These are phyloP conservation scores for Pichia cephalocereana DNA, from an alignment of 805 yeast genomes.

Conservation along the genomic window DNA sequence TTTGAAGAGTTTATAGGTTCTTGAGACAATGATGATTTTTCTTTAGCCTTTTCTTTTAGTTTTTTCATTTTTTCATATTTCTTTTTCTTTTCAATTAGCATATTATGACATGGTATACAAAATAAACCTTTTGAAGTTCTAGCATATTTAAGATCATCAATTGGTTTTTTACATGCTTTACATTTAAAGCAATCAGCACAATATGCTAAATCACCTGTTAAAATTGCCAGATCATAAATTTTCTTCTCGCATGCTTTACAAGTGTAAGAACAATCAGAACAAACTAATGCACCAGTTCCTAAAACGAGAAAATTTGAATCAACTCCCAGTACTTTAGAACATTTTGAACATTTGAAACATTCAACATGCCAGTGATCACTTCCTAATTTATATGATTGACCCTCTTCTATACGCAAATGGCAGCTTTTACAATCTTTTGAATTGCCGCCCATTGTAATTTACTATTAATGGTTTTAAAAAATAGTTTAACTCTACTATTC, in stretches of 20 bases:
- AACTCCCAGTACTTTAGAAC: slow-evolving; percentile 70
- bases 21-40: neutral
- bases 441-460: neutral
- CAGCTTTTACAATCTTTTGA: slow-evolving; percentile 29
- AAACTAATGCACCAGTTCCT: slow-evolving; percentile 86
- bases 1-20: no score
- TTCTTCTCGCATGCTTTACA: slow-evolving; percentile 80
- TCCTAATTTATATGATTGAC: slow-evolving; percentile 92
- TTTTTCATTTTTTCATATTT: slow-evolving; percentile 43
- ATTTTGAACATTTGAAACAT: slow-evolving; percentile 86
- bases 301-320: slow-evolving; percentile 83
- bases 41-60: slow-evolving; percentile 15
- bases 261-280: slow-evolving; percentile 86
- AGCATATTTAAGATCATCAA: slow-evolving; percentile 85
- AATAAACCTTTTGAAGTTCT: slow-evolving; percentile 87
- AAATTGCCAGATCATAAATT: slow-evolving; percentile 86
- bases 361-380: slow-evolving; percentile 94
- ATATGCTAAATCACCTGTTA: slow-evolving; percentile 92
- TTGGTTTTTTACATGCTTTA: slow-evolving; percentile 74
- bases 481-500: no score
- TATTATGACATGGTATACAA: slow-evolving; percentile 89
- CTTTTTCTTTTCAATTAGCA: slow-evolving; percentile 65
- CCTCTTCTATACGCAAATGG: slow-evolving; percentile 58
- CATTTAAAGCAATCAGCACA: slow-evolving; percentile 88
- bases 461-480: neutral